These are phyloP conservation scores for Komagataella mondaviorum DNA, from an alignment of 805 yeast species.

Conservation along the genomic window DNA sequence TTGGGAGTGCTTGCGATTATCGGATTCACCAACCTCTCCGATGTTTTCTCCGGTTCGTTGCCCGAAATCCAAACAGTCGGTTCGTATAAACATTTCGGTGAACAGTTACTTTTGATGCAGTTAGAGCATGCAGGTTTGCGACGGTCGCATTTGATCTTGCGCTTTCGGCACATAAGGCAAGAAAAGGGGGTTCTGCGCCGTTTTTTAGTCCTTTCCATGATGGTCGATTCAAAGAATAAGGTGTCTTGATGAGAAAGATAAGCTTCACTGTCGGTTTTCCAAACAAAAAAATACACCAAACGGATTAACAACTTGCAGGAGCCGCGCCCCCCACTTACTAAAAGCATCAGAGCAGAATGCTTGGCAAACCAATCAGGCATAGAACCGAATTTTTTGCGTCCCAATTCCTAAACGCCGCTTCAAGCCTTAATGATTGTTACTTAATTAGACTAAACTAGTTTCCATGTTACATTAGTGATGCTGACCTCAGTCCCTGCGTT, in stretches of 20 bases:
- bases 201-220: slow-evolving; percentile 4
- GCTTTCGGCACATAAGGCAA: slow-evolving; percentile 10
- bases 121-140: slow-evolving; percentile 9
- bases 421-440: too few species aligned
- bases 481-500: slow-evolving; percentile 69
- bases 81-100: slow-evolving; percentile 9
- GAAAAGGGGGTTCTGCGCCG: slow-evolving; percentile 13
- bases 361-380: not conserved
- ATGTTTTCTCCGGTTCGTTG: not conserved
- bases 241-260: not conserved
- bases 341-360: not conserved
- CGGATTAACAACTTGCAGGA: not conserved
- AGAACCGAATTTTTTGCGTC: not conserved
- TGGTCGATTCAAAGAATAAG: not conserved
- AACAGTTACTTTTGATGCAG: slow-evolving; percentile 7
- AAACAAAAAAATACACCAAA: not conserved
- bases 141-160: slow-evolving; percentile 14
- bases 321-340: not conserved
- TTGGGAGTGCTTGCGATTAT: not conserved
- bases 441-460: slow-evolving; percentile 19
- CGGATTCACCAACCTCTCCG: not conserved
- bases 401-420: too few species aligned
- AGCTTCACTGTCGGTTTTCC: not conserved
- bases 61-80: slow-evolving; percentile 3
- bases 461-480: slow-evolving; percentile 62